A percentile compares a stretch with the other conserved stretches of the same genome.
phyloP scores from a whole-genome alignment of 2,329 filamentous ascomycete species.

The Venturia aucupariae region DNA sequence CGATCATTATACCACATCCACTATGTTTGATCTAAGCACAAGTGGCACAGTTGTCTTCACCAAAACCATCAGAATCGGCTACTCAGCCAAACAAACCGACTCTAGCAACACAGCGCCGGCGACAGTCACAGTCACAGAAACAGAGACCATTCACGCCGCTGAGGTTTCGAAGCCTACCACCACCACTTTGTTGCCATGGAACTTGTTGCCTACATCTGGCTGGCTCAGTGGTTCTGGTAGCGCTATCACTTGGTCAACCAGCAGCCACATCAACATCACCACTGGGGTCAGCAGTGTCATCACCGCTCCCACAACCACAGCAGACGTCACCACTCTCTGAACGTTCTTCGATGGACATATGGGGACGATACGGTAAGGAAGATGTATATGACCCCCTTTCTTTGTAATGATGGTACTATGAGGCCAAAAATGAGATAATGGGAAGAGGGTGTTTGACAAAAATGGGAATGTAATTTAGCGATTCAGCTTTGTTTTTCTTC shows the following conservation, averaged over 20 bases:
- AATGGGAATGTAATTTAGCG: not conserved
- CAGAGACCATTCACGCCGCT: not conserved
- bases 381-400: not conserved
- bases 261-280: not conserved
- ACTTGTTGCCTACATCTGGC: not conserved
- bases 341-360: not conserved
- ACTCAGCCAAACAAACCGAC: not conserved
- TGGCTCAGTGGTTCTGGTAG: not conserved
- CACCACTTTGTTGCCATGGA: not conserved
- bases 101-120: not conserved
- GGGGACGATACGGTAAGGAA: not conserved
- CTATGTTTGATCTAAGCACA: not conserved
- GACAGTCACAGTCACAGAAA: not conserved
- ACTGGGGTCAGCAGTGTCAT: not conserved
- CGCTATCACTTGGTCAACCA: not conserved
- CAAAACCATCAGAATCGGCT: not conserved
- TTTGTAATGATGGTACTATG: not conserved
- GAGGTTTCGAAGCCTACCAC: not conserved
- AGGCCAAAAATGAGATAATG: not conserved
- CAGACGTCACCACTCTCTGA: not conserved
- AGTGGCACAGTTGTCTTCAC: not conserved
- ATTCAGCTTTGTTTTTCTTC: not conserved
- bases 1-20: not conserved
- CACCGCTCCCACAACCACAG: not conserved
- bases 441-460: not conserved